Base-by-base conservation (phyloP, 2,329 filamentous ascomycete genomes). In the Aureobasidium sp. region DNA sequence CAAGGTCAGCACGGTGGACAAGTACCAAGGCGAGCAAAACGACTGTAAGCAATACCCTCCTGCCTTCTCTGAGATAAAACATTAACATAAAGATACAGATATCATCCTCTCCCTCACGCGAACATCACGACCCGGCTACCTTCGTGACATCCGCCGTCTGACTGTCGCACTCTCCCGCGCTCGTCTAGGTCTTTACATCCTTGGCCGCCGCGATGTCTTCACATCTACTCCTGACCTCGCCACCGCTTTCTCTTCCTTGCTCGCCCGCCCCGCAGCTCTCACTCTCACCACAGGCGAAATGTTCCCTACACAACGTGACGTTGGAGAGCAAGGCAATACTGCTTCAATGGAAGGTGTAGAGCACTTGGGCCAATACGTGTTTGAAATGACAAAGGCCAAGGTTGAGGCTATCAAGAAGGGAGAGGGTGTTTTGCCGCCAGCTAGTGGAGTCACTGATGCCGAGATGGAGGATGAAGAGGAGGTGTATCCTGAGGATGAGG, bases 21-120 rank as follows among this genome's bases (percentile, higher is more conserved):
- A 96, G 74, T 99, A 97, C 71, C 94, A 99, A 78, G 95, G 94
- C 73, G 94, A 99, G 79, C 94, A 99, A 76, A 99, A 99, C 75
- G 94, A 99, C 71, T 97, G 60, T 62, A 55, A 56, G 59, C 20
- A 13, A 8, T 12, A 15, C 90, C 94, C 34, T 15, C 12, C 46
- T 39, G 0, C 7, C 39, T 1, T 3, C 24, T 20, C 5, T 1
- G 8, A n/a, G 2, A 24, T 8, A 32, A 26, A 7, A 26, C 15
- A 39, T 13, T 63, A 12, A 47, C 39, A n/a, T 2, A 63, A 94
- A 90, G 2, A 59, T 8, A 51, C 39, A 62, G 60, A 97, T 71
- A 86, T 99, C 68, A 96, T 99, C 69, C 84, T 99, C 62, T 97
- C 92, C 5, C 84, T 99, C 51, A 94, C 92, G 15, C 86, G 94